Conservation (phyloP, 163 green algal genomes). For the Scenedesmus sp. region DNA sequence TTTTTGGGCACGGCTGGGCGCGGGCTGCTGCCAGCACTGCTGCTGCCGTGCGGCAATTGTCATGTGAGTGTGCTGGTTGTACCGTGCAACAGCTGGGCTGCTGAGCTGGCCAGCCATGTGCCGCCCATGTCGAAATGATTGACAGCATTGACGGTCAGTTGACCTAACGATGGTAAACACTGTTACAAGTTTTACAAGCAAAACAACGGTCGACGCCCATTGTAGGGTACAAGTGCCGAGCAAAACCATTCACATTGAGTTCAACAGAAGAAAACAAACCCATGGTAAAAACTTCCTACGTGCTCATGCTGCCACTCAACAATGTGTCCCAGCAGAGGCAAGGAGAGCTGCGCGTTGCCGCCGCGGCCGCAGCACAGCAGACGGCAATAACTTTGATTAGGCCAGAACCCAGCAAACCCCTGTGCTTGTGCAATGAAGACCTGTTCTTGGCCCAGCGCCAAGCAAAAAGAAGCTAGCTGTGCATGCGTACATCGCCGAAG, state of each 20-base stretch:
- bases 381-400: neutral
- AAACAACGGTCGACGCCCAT: neutral
- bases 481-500: neutral
- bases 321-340: neutral
- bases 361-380: neutral
- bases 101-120: too few relatives aligned
- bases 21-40: too few relatives aligned
- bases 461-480: neutral
- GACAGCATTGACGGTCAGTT: too few relatives aligned
- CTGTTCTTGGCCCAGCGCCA: slow-evolving; percentile 3
- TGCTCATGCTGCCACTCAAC: neutral
- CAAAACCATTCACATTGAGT: neutral
- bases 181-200: neutral
- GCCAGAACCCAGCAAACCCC: neutral
- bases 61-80: too few relatives aligned
- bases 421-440: neutral
- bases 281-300: neutral
- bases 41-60: too few relatives aligned
- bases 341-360: neutral
- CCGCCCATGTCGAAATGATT: too few relatives aligned
- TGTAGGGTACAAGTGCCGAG: neutral
- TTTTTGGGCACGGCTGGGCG: too few relatives aligned
- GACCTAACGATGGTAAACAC: too few relatives aligned
- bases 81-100: too few relatives aligned
- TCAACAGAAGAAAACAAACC: neutral